A percentile compares a stretch with the other conserved stretches of the same genome.
Evolutionary conservation across 2,329 filamentous ascomycete genomes (phyloP).

Genomic region (Microdochium paspali): DNA sequence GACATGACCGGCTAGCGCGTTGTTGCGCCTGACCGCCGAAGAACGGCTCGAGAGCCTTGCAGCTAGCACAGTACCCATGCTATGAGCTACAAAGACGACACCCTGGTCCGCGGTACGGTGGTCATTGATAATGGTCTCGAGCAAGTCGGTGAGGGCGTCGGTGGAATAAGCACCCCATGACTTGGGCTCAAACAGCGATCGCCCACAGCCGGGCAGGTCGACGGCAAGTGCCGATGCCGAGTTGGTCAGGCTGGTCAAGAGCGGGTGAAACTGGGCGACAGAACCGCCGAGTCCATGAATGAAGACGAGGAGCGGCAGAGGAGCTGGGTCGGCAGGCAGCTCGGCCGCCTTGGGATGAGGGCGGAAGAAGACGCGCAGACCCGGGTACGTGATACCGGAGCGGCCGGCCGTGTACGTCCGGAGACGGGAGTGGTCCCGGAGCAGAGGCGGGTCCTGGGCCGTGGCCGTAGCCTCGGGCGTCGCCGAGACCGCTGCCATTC

Average conservation of each 20-base stretch:
- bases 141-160: conserved; percentile 64
- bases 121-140: conserved; percentile 65
- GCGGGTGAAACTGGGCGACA: conserved; percentile 73
- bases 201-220: conserved; percentile 83
- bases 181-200: conserved; percentile 63
- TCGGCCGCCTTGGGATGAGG: conserved; percentile 76
- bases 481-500: not conserved
- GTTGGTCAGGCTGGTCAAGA: conserved; percentile 74
- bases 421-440: conserved; percentile 66
- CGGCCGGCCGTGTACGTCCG: conserved; percentile 61
- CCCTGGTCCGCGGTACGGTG: conserved; percentile 64
- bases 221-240: conserved; percentile 78
- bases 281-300: conserved; percentile 92
- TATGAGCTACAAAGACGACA: conserved; percentile 78
- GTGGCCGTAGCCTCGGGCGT: conserved; percentile 30
- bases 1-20: conserved; percentile 49
- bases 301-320: conserved; percentile 79
- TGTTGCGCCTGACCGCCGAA: not conserved
- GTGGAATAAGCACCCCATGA: conserved; percentile 72
- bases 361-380: conserved; percentile 74
- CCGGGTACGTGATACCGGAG: conserved; percentile 58
- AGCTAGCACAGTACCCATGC: conserved; percentile 76
- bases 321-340: conserved; percentile 61
- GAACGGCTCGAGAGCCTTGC: conserved; percentile 52
- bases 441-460: conserved; percentile 73